A percentile compares a stretch with the other conserved stretches of the same genome.
phyloP scores from a whole-genome alignment of 192 early-diverging fungal genomes.

The Glomus cerebriforme region DNA sequence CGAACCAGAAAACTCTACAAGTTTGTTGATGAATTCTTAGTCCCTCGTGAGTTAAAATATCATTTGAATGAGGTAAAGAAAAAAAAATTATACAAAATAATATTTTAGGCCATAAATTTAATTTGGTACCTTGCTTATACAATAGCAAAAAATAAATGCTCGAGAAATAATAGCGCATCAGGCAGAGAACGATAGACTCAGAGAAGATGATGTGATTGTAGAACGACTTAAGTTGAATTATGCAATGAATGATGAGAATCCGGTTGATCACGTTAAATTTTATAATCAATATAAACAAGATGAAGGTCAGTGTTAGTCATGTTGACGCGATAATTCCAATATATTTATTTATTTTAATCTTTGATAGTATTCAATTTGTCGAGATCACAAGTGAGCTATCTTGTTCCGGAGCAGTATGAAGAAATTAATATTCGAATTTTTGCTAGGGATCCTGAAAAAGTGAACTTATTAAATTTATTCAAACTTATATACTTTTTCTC shows the following conservation, averaged over 20 bases:
- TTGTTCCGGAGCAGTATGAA: constrained; percentile 69
- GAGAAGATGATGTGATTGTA: constrained; percentile 73
- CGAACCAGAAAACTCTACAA: constrained; percentile 83
- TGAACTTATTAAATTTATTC: constrained; percentile 9
- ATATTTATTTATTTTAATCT: background rate
- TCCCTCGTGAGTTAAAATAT: constrained; percentile 54
- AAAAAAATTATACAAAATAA: background rate
- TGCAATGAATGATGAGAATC: constrained; percentile 85
- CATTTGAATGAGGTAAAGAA: constrained; percentile 48
- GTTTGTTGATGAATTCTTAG: constrained; percentile 76
- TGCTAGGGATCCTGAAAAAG: constrained; percentile 57
- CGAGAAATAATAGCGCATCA: constrained; percentile 66
- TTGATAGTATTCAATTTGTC: constrained; percentile 63
- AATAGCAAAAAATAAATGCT: constrained; percentile 50
- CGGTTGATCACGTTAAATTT: constrained; percentile 82
- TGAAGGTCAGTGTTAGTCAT: background rate
- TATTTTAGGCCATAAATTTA: background rate
- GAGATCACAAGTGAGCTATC: constrained; percentile 69
- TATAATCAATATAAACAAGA: constrained; percentile 41
- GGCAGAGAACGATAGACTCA: constrained; percentile 58
- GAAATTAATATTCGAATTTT: constrained; percentile 72
- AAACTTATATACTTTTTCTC: too few relatives aligned
- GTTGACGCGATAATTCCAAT: background rate
- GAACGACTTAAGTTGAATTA: constrained; percentile 74
- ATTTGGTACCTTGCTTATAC: background rate